These are phyloP conservation scores for Cryptosporidium sp. DNA, from an alignment of 169 alveolate species.

Conservation along the genomic window DNA sequence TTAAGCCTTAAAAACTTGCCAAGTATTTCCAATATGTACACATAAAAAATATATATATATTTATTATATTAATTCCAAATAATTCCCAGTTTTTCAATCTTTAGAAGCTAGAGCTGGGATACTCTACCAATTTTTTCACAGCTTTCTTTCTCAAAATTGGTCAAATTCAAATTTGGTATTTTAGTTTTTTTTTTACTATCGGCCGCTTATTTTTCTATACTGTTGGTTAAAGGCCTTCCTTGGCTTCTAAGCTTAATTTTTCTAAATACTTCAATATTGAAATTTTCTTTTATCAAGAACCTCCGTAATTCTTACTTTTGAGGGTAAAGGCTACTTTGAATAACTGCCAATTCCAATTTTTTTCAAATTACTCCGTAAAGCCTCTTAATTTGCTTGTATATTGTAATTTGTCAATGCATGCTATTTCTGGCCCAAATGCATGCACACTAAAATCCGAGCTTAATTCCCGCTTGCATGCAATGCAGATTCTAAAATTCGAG, in stretches of 20 bases:
- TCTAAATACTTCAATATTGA: no score
- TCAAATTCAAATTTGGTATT: not conserved
- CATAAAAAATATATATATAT: not conserved
- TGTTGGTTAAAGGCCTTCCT: not conserved
- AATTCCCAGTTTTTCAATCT: not conserved
- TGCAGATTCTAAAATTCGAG: constrained; percentile 2
- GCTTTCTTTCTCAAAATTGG: not conserved
- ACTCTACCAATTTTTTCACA: not conserved
- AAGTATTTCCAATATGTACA: not conserved
- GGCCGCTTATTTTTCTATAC: not conserved
- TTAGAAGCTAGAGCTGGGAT: not conserved
- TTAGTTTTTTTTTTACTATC: not conserved
- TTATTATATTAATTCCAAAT: not conserved
- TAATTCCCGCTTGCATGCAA: not conserved
- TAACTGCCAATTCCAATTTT: not conserved
- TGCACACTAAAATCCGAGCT: not conserved
- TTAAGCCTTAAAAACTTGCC: not conserved
- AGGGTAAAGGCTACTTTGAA: not conserved
- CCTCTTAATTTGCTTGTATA: not conserved
- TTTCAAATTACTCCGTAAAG: not conserved
- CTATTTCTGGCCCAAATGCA: not conserved
- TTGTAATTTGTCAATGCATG: not conserved
- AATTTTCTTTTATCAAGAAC: no score
- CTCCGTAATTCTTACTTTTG: not conserved
- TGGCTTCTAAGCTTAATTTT: no score